Base-by-base conservation (phyloP, 306 rosid species). In the Castanospermum australe region DNA sequence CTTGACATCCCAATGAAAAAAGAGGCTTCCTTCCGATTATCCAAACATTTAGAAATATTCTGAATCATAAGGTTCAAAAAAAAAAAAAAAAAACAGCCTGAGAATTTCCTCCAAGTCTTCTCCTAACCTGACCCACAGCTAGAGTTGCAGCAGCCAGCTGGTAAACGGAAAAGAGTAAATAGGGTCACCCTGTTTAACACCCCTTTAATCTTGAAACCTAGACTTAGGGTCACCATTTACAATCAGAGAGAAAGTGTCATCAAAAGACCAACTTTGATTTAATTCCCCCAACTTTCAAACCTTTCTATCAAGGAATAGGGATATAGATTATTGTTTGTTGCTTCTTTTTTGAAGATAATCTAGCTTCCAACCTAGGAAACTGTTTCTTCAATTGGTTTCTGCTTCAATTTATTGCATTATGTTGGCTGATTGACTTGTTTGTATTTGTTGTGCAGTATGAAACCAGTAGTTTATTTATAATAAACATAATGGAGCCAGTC, bases 401-500 rank as follows among this genome's bases (percentile, higher is more conserved):
- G 79, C 79, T 47, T 52, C 70, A 41, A 24, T 66, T 36, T 74
- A 42, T 66, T 75, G 62, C 57, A 57, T 52, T 56, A 30, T 83
- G 68, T 70, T 85, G 38, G 50, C 67, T 52, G 45, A 56, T 11
- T 88, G 67, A 89, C 84, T 20, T 52, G 66, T 72, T 61, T 76
- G 59, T 72, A 67, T 84, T 71, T 76, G 71, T 84, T 80, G 13
- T 90, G 93, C 97, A 95, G 98, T 95, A 93, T 85, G 99, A 95
- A 84, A 89, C 89, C 88, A 93, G 97, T 84, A 93, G 97, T 85
- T 81, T 91, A 84, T 95, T 83, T 79, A 91, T 95, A 80, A 88
- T 95, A 89, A 95, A 91, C 81, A 87, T 87, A 80, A 83, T 89
- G 92, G 99, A 95, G 91, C 99, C 98, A 38, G 84, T 91, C 73